phyloP scores from a whole-genome alignment of 139 green algal species.

The Picochlorum sp. region DNA sequence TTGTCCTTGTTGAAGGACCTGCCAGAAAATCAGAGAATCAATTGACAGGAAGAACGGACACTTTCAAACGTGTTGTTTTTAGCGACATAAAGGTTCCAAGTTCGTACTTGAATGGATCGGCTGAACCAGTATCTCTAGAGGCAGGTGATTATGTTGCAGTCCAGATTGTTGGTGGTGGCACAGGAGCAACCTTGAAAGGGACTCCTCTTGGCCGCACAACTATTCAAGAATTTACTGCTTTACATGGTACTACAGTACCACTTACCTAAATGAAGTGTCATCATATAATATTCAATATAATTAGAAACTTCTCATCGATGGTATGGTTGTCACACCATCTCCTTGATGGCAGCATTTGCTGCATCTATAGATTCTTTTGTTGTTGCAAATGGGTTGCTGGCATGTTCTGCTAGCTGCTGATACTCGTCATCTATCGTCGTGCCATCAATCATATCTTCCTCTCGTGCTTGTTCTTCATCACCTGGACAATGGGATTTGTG shows the following conservation, averaged over 20 bases:
- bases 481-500: not conserved
- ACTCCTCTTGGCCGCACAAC: slow-evolving; percentile 35
- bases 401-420: not conserved
- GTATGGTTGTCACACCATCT: not conserved
- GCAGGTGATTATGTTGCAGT: slow-evolving; percentile 60
- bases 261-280: not conserved
- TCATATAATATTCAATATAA: not conserved
- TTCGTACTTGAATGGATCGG: not conserved
- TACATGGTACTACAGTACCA: slow-evolving; percentile 32
- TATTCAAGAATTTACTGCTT: slow-evolving; percentile 35
- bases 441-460: not conserved
- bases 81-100: slow-evolving; percentile 21
- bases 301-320: not conserved
- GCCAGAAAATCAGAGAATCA: slow-evolving; percentile 21
- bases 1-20: slow-evolving; percentile 64
- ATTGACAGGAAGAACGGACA: slow-evolving; percentile 55
- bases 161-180: slow-evolving; percentile 10
- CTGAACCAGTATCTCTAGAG: slow-evolving; percentile 14
- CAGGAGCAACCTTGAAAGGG: slow-evolving; percentile 30
- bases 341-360: not conserved
- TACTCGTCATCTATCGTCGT: too few species aligned
- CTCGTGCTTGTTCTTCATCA: not conserved
- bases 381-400: slow-evolving; percentile 11
- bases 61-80: slow-evolving; percentile 59
- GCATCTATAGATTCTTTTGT: slow-evolving; percentile 14